These are phyloP conservation scores for Vanderwaltozyma yarrowii DNA, from an alignment of 805 yeast genomes.

Conservation along the genomic window DNA sequence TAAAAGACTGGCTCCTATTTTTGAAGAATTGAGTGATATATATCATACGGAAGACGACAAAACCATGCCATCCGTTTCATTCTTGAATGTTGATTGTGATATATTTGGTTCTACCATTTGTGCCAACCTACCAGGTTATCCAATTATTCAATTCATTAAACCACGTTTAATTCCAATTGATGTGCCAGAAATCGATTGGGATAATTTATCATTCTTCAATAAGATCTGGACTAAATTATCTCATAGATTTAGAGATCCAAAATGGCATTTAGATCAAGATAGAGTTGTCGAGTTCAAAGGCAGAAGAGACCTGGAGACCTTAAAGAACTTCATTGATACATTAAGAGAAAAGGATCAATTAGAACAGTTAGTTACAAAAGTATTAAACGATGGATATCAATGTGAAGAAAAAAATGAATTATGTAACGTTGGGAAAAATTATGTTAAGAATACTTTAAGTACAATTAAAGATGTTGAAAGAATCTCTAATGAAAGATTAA, in stretches of 20 bases:
- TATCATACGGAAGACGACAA: conserved; percentile 19
- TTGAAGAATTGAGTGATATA: conserved; percentile 38
- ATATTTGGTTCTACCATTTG: conserved; percentile 25
- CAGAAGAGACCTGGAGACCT: conserved; percentile 35
- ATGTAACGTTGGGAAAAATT: conserved; percentile 13
- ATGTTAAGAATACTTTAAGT: conserved; percentile 1
- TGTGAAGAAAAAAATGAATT: conserved; percentile 6
- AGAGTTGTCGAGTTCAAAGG: conserved; percentile 51
- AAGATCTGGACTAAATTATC: conserved; percentile 1
- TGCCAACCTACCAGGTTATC: conserved; percentile 41
- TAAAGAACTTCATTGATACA: conserved; percentile 41
- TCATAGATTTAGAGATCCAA: conserved; percentile 9
- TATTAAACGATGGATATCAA: conserved; percentile 28
- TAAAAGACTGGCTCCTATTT: conserved; percentile 44
- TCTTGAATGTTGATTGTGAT: conserved; percentile 28
- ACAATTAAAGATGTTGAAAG: conserved; percentile 32
- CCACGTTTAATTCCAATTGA: conserved; percentile 30
- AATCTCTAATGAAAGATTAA: conserved; percentile 23
- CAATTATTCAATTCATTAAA: conserved; percentile 49
- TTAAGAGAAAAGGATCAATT: conserved; percentile 10
- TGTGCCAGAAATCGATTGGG: neutral
- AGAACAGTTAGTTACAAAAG: conserved; percentile 7
- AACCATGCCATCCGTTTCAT: conserved; percentile 12
- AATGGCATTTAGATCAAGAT: conserved; percentile 19
- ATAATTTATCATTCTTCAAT: conserved; percentile 1